Conservation (phyloP, 352 stramenopile species). For the Globisporangium nagaii region DNA sequence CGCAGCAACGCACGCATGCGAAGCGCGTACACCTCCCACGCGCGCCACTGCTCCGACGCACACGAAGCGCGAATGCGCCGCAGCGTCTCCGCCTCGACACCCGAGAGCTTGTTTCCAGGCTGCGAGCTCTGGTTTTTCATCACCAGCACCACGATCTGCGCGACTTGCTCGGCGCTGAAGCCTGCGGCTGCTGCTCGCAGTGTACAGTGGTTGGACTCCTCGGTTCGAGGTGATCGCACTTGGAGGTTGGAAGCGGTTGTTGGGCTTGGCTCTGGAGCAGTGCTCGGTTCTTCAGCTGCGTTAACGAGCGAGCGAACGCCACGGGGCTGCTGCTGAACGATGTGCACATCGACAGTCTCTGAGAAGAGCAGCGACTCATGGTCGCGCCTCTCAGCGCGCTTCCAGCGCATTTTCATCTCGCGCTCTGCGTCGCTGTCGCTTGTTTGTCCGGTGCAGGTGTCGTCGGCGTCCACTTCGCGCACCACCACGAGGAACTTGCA, state of each 20-base stretch:
- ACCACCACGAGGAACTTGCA: slow-evolving; percentile 35
- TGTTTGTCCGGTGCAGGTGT: not conserved
- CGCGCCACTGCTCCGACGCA: slow-evolving; percentile 10
- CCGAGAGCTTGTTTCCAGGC: slow-evolving; percentile 19
- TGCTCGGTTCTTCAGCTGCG: not conserved
- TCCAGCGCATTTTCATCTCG: slow-evolving; percentile 25
- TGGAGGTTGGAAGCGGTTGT: not conserved
- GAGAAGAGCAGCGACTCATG: slow-evolving; percentile 24
- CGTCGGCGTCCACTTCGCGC: not conserved
- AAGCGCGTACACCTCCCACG: slow-evolving; percentile 19
- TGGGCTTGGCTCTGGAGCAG: not conserved
- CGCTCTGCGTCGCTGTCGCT: not conserved
- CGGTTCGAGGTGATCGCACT: not conserved
- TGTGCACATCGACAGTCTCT: slow-evolving; percentile 20
- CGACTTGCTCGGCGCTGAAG: slow-evolving; percentile 4
- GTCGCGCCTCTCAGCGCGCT: slow-evolving; percentile 12
- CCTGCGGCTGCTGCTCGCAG: not conserved
- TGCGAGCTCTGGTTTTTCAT: slow-evolving; percentile 38
- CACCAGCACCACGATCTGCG: slow-evolving; percentile 27
- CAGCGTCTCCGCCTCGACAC: slow-evolving; percentile 14
- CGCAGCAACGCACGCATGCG: slow-evolving; percentile 14
- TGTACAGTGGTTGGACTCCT: not conserved
- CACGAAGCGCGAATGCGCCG: slow-evolving; percentile 4
- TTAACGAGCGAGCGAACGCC: not conserved
- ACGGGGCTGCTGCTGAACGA: not conserved